phyloP scores from a whole-genome alignment of 2,329 filamentous ascomycete species.

The Colletotrichum phormii region DNA sequence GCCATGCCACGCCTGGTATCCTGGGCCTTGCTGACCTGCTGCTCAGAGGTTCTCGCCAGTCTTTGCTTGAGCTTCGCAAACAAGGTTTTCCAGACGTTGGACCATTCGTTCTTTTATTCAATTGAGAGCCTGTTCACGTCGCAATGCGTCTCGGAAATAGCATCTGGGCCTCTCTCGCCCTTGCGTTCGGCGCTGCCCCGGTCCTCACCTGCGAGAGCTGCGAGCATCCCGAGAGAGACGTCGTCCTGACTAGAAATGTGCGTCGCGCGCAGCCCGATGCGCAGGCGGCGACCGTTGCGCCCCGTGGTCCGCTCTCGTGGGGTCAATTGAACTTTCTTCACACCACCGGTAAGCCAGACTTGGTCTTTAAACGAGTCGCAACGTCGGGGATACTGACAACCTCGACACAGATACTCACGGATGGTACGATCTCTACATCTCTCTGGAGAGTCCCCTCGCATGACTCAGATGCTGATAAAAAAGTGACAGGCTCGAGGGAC shows the following conservation, averaged over 20 bases:
- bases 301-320: conserved; percentile 65
- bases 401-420: conserved; percentile 57
- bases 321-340: conserved; percentile 71
- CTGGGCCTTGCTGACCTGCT: not conserved
- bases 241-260: conserved; percentile 46
- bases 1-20: not conserved
- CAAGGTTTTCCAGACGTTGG: not conserved
- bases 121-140: not conserved
- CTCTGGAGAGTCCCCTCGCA: not conserved
- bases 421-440: not conserved
- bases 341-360: not conserved
- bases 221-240: conserved; percentile 29
- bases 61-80: not conserved
- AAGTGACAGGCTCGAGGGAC: conserved; percentile 63
- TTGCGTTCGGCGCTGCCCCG: not conserved
- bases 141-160: conserved; percentile 10
- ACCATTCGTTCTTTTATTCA: not conserved
- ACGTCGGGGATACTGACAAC: conserved; percentile 60
- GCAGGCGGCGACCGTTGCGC: conserved; percentile 54
- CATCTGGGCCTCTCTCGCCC: not conserved
- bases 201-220: conserved; percentile 16
- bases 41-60: not conserved
- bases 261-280: conserved; percentile 62
- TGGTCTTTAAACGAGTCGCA: not conserved
- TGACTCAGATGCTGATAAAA: not conserved